Base-by-base conservation (phyloP, 306 rosid species). In the Corylus americana region DNA sequence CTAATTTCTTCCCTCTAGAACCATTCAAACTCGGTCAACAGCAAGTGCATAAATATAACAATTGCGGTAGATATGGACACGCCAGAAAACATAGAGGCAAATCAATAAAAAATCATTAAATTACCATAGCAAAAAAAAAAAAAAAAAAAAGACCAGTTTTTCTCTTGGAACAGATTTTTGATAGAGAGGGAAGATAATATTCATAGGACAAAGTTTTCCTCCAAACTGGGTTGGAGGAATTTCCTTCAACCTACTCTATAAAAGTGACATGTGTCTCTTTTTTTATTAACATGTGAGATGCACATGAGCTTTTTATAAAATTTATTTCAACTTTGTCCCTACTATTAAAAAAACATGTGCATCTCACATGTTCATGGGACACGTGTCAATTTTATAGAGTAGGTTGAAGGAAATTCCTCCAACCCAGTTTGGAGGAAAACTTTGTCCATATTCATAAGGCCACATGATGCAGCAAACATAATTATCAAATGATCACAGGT, bases 1-100 rank as follows among this genome's bases (percentile, higher is more conserved):
- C 98, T 85, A 64, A 95, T 92, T 85, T 95, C 98, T 91, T 95
- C 98, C 81, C 95, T 93, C 98, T 92, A 59, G 73, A 85, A 71
- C 73, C 81, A 77, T 74, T 75, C 68, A 74, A 82, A 37, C 31
- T 51, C 70, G 68, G 37, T 81, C 58, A 80, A 84, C 55, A 70
- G 27, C 47, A 77, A 20, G 75, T 51, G 22, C 44, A 54, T 55
- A 58, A 10, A 11, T 8, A 22, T 22, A 59, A 4, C 22, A 57
- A 47, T 29, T 5, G 55, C 64, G 37, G 57, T 55, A 74, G 39
- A 70, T 57, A 84, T 35, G 70, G 44, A 72, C 29, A 57, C 7
- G 3, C 42, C 22, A 31, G 70, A 8, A 62, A 29, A 27, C 8
- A 13, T 18, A 7, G 3, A 31, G 47, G 70, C 70, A 64, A 64